Evolutionary conservation across 352 stramenopile species (phyloP), one percentile per base, ranked within the genome.

Genomic region (Pythium coloratum): DNA sequence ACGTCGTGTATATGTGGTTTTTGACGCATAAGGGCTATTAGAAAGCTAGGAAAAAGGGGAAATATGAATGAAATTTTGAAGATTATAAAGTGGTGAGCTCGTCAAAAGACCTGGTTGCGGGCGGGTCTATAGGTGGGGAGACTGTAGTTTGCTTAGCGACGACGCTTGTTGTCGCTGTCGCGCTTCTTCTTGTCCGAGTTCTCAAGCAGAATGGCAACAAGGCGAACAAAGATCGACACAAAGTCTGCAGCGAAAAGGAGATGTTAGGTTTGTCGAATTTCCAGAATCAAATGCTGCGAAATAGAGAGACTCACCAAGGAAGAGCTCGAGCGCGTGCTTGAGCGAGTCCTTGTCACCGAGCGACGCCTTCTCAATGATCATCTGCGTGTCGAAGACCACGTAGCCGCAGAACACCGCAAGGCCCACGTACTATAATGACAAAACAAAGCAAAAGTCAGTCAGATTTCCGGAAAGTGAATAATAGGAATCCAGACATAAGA

Each of bases 341-440:
- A 95, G 75, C 64, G 88, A 81, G 76, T 97, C 89, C 66, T 89
- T 89, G 80, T 94, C 83, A 26, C 88, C 90, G 58, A 82, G 67
- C 38, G 70, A 81, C 28, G 86, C 89, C 72, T 94, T 93, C 75
- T 95, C 88, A 64, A 97, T 92, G 71, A 97, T 96, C 69, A 97
- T 88, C 67, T 97, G 90, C 63, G 89, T 96, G 80, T 97, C 90
- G 50, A 95, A 94, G 46, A 96, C 70, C 51, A 97, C 87, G 73
- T 96, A 97, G 50, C 82, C 88, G 71, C 85, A 95, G 63, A 97
- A 97, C 53, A 96, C 62, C 58, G 90, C 80, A 32, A 97, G 84
- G n/a, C 90, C 88, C 28, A 67, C 76, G 73, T 95, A 96, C 76
- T 92, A 61, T 16, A 42, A 26, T 28, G 0, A 67, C 14, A 65